Evolutionary conservation across 1,139 yeast genomes (phyloP).

Genomic region (Hansenula anomala): DNA sequence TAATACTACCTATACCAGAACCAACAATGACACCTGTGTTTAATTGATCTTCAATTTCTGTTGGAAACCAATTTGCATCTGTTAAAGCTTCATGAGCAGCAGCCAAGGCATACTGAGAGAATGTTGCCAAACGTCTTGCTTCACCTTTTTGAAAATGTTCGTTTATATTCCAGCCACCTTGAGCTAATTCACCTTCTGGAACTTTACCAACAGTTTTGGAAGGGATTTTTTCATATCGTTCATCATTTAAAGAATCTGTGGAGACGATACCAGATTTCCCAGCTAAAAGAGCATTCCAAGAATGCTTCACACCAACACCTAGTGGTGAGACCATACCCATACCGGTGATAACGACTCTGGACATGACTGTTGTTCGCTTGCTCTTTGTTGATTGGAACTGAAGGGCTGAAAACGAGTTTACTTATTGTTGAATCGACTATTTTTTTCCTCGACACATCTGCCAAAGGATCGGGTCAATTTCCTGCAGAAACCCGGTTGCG

Average conservation of each 20-base stretch:
- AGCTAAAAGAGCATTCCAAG: slow-evolving; percentile 50
- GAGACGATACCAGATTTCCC: slow-evolving; percentile 55
- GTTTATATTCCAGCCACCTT: slow-evolving; percentile 47
- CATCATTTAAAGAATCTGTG: slow-evolving; percentile 44
- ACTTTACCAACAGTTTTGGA: slow-evolving; percentile 73
- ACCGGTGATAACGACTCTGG: slow-evolving; percentile 86
- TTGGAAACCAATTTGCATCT: slow-evolving; percentile 55
- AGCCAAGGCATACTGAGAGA: slow-evolving; percentile 74
- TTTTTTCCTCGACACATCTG: too few relatives aligned
- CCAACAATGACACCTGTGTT: slow-evolving; percentile 79
- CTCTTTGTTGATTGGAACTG: neutral
- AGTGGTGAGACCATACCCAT: slow-evolving; percentile 82
- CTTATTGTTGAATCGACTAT: too few relatives aligned
- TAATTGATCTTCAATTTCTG: slow-evolving; percentile 29
- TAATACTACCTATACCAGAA: slow-evolving; percentile 88
- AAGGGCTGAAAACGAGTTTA: too few relatives aligned
- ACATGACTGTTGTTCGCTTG: too few relatives aligned
- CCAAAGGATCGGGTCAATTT: too few relatives aligned
- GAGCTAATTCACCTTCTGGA: slow-evolving; percentile 46
- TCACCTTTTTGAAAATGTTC: slow-evolving; percentile 29
- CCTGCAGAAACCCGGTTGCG: too few relatives aligned
- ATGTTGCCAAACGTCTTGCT: slow-evolving; percentile 57
- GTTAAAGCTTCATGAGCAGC: slow-evolving; percentile 74
- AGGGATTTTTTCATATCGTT: slow-evolving; percentile 56
- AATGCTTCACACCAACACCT: slow-evolving; percentile 58